Conservation (phyloP, 2,329 filamentous ascomycete species). For the Alternaria hordeiaustralica region DNA sequence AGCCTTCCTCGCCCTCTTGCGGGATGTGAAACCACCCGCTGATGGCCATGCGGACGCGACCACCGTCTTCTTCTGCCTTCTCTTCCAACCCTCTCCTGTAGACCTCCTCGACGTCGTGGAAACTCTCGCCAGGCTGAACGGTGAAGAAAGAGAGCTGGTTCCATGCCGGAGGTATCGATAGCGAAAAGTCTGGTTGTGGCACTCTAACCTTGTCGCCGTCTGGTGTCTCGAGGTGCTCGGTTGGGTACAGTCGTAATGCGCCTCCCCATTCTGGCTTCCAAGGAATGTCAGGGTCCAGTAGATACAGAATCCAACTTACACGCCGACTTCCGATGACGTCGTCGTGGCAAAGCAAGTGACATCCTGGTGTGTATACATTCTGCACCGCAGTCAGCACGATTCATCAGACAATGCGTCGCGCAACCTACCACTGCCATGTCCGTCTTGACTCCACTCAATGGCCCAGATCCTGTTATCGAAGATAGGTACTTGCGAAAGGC, state of each 20-base stretch:
- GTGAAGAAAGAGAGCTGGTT: conserved; percentile 98
- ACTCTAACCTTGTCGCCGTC: conserved; percentile 79
- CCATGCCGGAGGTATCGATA: conserved; percentile 91
- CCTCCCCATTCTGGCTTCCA: conserved; percentile 96
- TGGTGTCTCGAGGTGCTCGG: conserved; percentile 66
- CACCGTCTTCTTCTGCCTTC: conserved; percentile 71
- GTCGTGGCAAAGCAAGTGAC: conserved; percentile 94
- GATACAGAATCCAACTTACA: conserved; percentile 95
- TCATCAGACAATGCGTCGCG: neutral
- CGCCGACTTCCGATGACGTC: conserved; percentile 97
- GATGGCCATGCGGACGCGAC: conserved; percentile 92
- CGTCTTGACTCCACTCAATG: conserved; percentile 89
- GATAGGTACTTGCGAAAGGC: conserved; percentile 89
- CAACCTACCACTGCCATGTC: conserved; percentile 85
- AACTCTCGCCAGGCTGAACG: conserved; percentile 97
- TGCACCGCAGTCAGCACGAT: conserved; percentile 21
- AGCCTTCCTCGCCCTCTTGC: conserved; percentile 91
- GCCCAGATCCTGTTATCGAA: conserved; percentile 82
- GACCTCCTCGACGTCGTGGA: conserved; percentile 98
- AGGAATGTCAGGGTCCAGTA: conserved; percentile 87
- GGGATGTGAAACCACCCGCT: conserved; percentile 99
- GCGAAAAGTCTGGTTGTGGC: conserved; percentile 76
- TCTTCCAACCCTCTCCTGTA: conserved; percentile 70
- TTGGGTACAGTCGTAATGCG: conserved; percentile 85
- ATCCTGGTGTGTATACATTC: conserved; percentile 96